Conservation (phyloP, 768 basidiomycete genomes). For the Saitozyma podzolica region DNA sequence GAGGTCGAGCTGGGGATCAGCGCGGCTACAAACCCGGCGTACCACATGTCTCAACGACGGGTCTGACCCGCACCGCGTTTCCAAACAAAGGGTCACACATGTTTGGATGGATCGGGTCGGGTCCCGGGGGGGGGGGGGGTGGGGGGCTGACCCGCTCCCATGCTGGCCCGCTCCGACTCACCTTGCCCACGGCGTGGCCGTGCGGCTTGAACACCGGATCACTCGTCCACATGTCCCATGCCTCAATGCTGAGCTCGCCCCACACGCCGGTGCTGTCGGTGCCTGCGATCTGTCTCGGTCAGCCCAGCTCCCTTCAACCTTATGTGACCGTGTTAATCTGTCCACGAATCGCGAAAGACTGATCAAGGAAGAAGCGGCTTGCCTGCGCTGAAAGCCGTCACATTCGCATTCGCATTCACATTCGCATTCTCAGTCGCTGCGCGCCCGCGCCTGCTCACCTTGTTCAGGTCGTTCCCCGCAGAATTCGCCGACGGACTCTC, state of each 20-base stretch:
- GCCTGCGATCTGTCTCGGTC: conserved; percentile 15
- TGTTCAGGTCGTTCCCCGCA: conserved; percentile 50
- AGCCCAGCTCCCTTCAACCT: background rate
- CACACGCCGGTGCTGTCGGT: conserved; percentile 20
- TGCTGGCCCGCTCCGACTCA: conserved; percentile 15
- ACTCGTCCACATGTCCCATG: conserved; percentile 43
- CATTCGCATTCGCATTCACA: too few species aligned
- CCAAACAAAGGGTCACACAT: too few species aligned
- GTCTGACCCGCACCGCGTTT: too few species aligned
- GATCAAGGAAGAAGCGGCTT: too few species aligned
- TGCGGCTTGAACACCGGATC: conserved; percentile 44
- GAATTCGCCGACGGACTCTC: conserved; percentile 35
- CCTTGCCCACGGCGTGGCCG: conserved; percentile 42
- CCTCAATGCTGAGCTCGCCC: conserved; percentile 29
- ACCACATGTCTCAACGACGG: too few species aligned
- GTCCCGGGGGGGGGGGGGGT: too few species aligned
- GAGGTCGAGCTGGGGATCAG: conserved; percentile 22
- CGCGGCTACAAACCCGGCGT: conserved; percentile 9
- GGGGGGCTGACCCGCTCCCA: too few species aligned
- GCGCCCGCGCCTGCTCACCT: conserved; percentile 18
- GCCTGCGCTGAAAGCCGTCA: too few species aligned
- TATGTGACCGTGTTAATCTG: too few species aligned
- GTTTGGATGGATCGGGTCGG: too few species aligned
- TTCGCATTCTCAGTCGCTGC: too few species aligned
- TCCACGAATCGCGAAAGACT: too few species aligned